Evolutionary conservation across 768 basidiomycete species (phyloP).

Genomic region (Crepidotus variabilis): DNA sequence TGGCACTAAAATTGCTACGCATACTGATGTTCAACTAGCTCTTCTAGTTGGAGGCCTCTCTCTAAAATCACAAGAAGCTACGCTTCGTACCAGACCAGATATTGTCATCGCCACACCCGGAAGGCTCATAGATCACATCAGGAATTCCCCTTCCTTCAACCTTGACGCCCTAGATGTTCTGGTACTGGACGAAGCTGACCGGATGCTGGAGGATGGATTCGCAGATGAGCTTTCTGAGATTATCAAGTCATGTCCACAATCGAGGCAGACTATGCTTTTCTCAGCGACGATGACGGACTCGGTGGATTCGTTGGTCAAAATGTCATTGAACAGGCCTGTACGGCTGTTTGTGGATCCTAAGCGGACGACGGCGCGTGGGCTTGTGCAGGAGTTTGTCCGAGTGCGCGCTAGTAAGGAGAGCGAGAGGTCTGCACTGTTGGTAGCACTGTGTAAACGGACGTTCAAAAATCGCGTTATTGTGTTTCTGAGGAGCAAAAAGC

Average conservation of each 20-base stretch:
- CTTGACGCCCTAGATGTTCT: conserved; percentile 91
- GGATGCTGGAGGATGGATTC: conserved; percentile 96
- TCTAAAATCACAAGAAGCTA: conserved; percentile 85
- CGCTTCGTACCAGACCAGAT: conserved; percentile 85
- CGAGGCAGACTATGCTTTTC: conserved; percentile 97
- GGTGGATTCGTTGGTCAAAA: conserved; percentile 87
- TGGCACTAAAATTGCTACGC: conserved; percentile 75
- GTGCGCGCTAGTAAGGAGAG: conserved; percentile 77
- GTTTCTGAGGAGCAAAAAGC: conserved; percentile 94
- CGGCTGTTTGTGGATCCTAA: conserved; percentile 96
- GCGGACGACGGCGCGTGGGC: conserved; percentile 75
- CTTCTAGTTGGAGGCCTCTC: conserved; percentile 95
- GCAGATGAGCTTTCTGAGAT: conserved; percentile 93
- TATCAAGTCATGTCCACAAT: conserved; percentile 80
- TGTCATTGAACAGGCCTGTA: conserved; percentile 91
- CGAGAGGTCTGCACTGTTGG: conserved; percentile 74
- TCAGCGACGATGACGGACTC: conserved; percentile 99
- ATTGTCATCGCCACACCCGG: conserved; percentile 96
- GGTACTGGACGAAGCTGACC: conserved; percentile 95
- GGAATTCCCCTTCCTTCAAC: conserved; percentile 90
- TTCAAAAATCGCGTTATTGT: conserved; percentile 84
- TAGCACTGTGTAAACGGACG: conserved; percentile 81
- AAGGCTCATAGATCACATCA: conserved; percentile 95
- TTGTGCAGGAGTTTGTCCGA: conserved; percentile 93
- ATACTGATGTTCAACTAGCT: conserved; percentile 88